These are phyloP conservation scores for Ceratocystis colombiana DNA, from an alignment of 2,329 filamentous ascomycete genomes.

Conservation along the genomic window DNA sequence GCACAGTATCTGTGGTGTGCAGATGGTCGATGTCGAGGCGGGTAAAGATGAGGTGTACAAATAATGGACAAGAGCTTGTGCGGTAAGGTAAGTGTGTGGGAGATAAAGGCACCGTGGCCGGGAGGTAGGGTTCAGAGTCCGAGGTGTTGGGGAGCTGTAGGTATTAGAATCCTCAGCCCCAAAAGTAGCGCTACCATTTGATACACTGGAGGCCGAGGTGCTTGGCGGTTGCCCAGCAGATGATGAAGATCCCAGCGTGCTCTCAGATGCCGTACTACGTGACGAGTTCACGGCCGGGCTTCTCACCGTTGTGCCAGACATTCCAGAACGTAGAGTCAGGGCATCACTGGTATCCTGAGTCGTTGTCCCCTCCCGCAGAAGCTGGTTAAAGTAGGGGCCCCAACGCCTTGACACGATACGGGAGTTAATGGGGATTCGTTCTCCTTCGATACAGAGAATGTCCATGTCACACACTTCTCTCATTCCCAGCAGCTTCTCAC, in stretches of 20 bases:
- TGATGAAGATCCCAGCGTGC: slow-evolving; percentile 35
- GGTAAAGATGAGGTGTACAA: slow-evolving; percentile 89
- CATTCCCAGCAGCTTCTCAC: slow-evolving; percentile 65
- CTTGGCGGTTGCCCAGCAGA: slow-evolving; percentile 37
- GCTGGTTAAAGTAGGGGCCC: slow-evolving; percentile 91
- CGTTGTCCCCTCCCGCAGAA: slow-evolving; percentile 70
- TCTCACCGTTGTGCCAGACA: slow-evolving; percentile 40
- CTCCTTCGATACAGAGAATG: slow-evolving; percentile 79
- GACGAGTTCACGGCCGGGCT: slow-evolving; percentile 46
- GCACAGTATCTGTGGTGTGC: slow-evolving; percentile 90
- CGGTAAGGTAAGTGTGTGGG: slow-evolving; percentile 79
- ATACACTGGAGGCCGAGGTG: slow-evolving; percentile 39
- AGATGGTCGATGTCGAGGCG: slow-evolving; percentile 61
- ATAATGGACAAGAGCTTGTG: slow-evolving; percentile 84
- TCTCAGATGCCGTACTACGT: slow-evolving; percentile 41
- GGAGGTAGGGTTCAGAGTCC: slow-evolving; percentile 48
- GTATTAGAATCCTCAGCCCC: slow-evolving; percentile 37
- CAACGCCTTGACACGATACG: slow-evolving; percentile 76
- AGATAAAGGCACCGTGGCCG: slow-evolving; percentile 83
- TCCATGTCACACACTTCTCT: slow-evolving; percentile 96
- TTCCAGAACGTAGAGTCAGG: slow-evolving; percentile 59
- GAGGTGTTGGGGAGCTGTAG: slow-evolving; percentile 47
- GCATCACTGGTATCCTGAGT: slow-evolving; percentile 60
- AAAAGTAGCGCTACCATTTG: slow-evolving; percentile 31
- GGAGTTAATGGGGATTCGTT: slow-evolving; percentile 88